Evolutionary conservation across 176 grass and related monocot species (phyloP).

Genomic region (Hyparrhenia diplandra): DNA sequence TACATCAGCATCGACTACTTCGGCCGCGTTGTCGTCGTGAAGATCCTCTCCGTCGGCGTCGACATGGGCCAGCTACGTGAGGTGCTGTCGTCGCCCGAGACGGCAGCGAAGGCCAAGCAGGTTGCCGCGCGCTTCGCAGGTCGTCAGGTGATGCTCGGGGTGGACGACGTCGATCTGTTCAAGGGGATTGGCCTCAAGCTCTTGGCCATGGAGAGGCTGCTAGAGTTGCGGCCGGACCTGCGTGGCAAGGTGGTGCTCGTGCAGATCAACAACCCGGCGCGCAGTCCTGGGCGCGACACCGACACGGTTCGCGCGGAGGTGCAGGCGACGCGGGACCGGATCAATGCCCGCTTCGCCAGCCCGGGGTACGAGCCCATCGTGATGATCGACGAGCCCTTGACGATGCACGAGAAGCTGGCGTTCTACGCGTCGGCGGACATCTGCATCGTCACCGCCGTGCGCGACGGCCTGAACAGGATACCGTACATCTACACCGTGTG

Average conservation of each 20-base stretch:
- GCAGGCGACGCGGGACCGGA: neutral
- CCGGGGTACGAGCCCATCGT: constrained; percentile 47
- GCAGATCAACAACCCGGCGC: constrained; percentile 41
- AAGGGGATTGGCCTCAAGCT: constrained; percentile 43
- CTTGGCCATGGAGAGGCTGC: constrained; percentile 34
- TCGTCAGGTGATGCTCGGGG: constrained; percentile 34
- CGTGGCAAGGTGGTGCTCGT: constrained; percentile 28
- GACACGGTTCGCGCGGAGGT: neutral
- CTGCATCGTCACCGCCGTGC: constrained; percentile 41
- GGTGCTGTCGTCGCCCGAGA: constrained; percentile 5
- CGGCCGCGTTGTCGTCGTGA: constrained; percentile 8
- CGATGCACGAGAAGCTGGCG: constrained; percentile 42
- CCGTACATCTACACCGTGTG: constrained; percentile 55
- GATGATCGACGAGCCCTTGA: constrained; percentile 26
- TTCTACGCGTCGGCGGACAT: constrained; percentile 42
- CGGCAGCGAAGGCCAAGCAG: constrained; percentile 12
- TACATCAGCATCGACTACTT: constrained; percentile 37
- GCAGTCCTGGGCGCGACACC: constrained; percentile 23
- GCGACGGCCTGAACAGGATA: constrained; percentile 44
- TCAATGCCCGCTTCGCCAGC: constrained; percentile 26
- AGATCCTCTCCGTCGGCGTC: constrained; percentile 34
- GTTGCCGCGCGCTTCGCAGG: constrained; percentile 9
- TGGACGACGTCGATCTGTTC: constrained; percentile 51
- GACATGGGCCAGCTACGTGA: constrained; percentile 20
- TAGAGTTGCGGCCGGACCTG: constrained; percentile 1